Percentiles rank a stretch among this genome's conserved stretches.
These are phyloP conservation scores for Dendrocalamus sinicus DNA, from an alignment of 176 grass and related monocot species.

Conservation along the genomic window DNA sequence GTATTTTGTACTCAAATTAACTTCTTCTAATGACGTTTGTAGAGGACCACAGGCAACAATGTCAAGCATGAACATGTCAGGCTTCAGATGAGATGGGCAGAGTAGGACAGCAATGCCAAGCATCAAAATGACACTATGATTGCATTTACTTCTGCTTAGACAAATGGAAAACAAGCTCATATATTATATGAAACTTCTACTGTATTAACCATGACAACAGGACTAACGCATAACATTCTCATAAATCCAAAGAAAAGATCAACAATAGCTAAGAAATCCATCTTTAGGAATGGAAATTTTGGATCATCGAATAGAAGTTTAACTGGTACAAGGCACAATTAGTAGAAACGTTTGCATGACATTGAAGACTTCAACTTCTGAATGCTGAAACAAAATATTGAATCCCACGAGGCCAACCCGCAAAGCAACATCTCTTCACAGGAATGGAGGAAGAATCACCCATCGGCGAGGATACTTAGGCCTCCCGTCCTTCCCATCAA, in stretches of 20 bases:
- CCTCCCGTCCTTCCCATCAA: slow-evolving; percentile 84
- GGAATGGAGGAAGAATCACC: slow-evolving; percentile 91
- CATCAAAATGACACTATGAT: slow-evolving; percentile 2
- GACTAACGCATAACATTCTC: background rate
- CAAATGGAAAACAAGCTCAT: background rate
- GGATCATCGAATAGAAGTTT: background rate
- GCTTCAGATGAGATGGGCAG: background rate
- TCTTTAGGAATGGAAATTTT: slow-evolving; percentile 29
- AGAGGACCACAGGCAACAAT: background rate
- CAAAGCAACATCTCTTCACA: slow-evolving; percentile 36
- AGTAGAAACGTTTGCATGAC: slow-evolving; percentile 22
- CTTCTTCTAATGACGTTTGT: background rate
- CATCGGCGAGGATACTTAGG: slow-evolving; percentile 87
- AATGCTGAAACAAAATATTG: background rate
- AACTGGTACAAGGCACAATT: slow-evolving; percentile 29
- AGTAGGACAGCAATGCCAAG: background rate
- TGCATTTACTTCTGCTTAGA: slow-evolving; percentile 33
- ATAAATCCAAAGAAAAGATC: background rate
- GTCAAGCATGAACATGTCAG: background rate
- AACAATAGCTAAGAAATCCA: slow-evolving; percentile 22
- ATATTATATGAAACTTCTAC: slow-evolving; percentile 5
- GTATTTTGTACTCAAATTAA: background rate
- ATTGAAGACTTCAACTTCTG: slow-evolving; percentile 19
- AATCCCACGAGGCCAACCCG: background rate
- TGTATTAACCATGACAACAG: background rate